Base-by-base conservation (phyloP, 495 filamentous ascomycete species). In the Neurospora discreta region DNA sequence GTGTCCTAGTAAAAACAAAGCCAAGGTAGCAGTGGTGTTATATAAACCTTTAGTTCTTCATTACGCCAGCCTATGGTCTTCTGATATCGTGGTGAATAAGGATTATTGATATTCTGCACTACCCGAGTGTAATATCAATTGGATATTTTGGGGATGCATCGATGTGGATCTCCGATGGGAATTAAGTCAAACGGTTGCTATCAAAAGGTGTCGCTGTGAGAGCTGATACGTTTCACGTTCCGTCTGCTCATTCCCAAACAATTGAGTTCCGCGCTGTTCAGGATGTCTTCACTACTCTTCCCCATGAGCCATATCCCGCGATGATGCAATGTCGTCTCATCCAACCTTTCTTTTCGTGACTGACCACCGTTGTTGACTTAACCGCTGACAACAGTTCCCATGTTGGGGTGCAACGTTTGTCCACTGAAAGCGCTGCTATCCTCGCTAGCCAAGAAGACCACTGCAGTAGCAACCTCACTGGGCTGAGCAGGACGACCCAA, bases 401-500 rank as follows among this genome's bases (percentile, higher is more conserved):
- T 89, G 73, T 92, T 92, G 69, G 89, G 90, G 79, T 93, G 90
- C 73, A 93, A 83, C 0, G 80, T 85, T 80, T 89, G 85, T 20
- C 89, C 83, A 70, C 82, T 84, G 39, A 92, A 88, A 69, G 87
- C 88, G 71, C 89, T 90, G 78, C 91, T 92, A 75, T 95, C 92
- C 67, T 84, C 82, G 67, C 90, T 89, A 0, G 92, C 92, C 77
- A 95, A 81, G 81, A 95, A 95, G n/a, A 95, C 91, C 74, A 94
- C 92, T 74, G 90, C 94, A 0, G 91, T 90, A 1, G 91, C 92
- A 68, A 96, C 88, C 84, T 94, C 92, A 73, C 86, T 90, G 2
- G 91, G 92, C 82, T 93, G 91, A 0, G 87, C 89, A 0, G 92
- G 92, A 39, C 93, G 83, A 13, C 93, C 92, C 85, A 96, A 94